Conservation (phyloP, 2,329 filamentous ascomycete species). For the Xylariaceae sp. region DNA sequence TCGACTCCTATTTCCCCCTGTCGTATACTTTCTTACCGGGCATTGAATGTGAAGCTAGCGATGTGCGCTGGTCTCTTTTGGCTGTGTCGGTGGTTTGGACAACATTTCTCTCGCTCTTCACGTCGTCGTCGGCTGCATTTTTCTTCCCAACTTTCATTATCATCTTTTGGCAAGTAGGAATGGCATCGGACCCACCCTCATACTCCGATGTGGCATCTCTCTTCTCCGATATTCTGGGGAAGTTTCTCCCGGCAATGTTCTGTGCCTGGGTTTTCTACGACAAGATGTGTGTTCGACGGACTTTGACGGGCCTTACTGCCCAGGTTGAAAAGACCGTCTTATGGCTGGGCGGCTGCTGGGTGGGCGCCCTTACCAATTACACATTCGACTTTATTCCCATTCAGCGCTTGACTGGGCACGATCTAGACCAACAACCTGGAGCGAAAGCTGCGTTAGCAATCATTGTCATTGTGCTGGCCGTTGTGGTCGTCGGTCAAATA, state of each 20-base stretch:
- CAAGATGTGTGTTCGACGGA: slow-evolving; percentile 71
- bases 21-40: slow-evolving; percentile 72
- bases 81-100: slow-evolving; percentile 79
- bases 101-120: slow-evolving; percentile 73
- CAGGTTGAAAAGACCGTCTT: slow-evolving; percentile 87
- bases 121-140: slow-evolving; percentile 71
- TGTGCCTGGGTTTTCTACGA: slow-evolving; percentile 83
- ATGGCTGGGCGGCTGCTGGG: slow-evolving; percentile 87
- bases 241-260: slow-evolving; percentile 83
- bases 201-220: slow-evolving; percentile 64
- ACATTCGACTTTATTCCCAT: slow-evolving; percentile 94
- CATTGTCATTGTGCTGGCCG: slow-evolving; percentile 66
- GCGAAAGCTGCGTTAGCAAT: slow-evolving; percentile 77
- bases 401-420: slow-evolving; percentile 82
- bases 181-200: slow-evolving; percentile 82
- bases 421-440: slow-evolving; percentile 83
- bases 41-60: slow-evolving; percentile 64
- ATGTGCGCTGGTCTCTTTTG: slow-evolving; percentile 80
- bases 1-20: slow-evolving; percentile 85
- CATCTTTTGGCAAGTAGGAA: slow-evolving; percentile 83
- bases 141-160: slow-evolving; percentile 80
- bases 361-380: slow-evolving; percentile 89
- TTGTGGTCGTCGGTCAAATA: slow-evolving; percentile 69
- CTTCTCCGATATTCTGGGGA: slow-evolving; percentile 72
- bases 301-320: slow-evolving; percentile 67